Base-by-base conservation (phyloP, 345 rosid species). In the Bruguiera parviflora region DNA sequence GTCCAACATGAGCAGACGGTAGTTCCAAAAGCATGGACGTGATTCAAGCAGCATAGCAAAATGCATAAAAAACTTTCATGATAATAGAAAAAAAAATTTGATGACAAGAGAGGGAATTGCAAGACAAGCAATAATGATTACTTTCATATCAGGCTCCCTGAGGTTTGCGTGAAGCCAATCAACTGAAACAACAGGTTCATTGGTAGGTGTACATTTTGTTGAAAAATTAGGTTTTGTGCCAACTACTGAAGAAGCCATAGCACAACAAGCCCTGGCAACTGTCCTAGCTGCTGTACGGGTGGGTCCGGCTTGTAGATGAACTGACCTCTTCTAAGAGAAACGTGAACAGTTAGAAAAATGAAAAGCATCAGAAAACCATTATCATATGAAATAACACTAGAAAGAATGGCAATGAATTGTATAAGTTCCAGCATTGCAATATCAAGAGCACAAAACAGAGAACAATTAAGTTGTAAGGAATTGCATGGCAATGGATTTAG, bases 151-250 rank as follows among this genome's bases (percentile, higher is more conserved):
- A 75, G 99, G 86, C 72, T 81, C 89, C 74, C 68, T 81, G 56
- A 90, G 91, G 72, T 92, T 92, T 3, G 94, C 64, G 69, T 90
- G 87, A 25, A 96, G 97, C 99, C 99, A 92, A 80, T 92, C 97
- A 62, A 85, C 99, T 47, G 98, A 96, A 58, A 92, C 90, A 71
- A 89, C 90, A 58, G 99, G 92, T 64, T 88, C 96, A 69, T 70
- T 84, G 35, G 82, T 67, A 58, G 94, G 72, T 64, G 75, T 64
- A 24, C 89, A 83, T 33, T 80, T 80, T 16, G 87, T 79, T 0
- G 90, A 88, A 73, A 70, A 91, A 56, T 70, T 61, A 21, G 69
- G 75, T 73, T 72, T 81, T 20, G 74, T 31, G 32, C 77, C 83
- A 58, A 66, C 65, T 27, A 67, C 68, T 28, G 82, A 68, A 68